Evolutionary conservation across 2,329 filamentous ascomycete species (phyloP), one percentile per base, ranked within the genome.

Genomic region (Clonostachys solani): DNA sequence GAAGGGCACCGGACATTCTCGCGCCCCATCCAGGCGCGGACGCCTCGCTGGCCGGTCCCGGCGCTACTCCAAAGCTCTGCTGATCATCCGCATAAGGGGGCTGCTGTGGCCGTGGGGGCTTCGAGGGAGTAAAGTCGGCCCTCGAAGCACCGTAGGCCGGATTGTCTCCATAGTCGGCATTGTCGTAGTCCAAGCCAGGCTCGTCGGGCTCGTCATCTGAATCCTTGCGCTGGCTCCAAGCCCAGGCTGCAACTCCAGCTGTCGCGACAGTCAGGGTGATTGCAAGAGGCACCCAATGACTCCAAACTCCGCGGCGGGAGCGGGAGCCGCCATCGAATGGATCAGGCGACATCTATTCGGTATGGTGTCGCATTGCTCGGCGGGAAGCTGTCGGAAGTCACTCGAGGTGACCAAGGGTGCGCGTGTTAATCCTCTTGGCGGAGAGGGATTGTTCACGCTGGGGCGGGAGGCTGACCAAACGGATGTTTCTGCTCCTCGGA

Each of bases 201-300:
- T 72, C 70, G 47, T 73, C 71, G 46, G 83, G 79, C 46, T 83
- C 79, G 29, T 91, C 85, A 46, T 89, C 85, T 49, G 85, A 80
- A 54, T 88, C 85, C 60, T 78, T 82, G 59, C 89, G 86, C 70
- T 95, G 91, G 65, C 87, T 95, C 91, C 91, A 96, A 50, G 92
- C 83, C 92, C 92, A 97, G 48, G 90, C 90, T 45, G 86, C 92
- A 43, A 95, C 71, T 34, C 92, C 91, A 47, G 88, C 84, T 18
- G 92, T 90, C 50, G 92, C 92, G 56, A 95, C 83, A 42, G 90
- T 92, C 49, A 95, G 83, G 44, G 92, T 96, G 54, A 96, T 69
- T 54, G 84, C 86, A 48, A 97, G 78, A 52, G 92, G 92, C 50
- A 96, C 81, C 89, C 92, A 96, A 71, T 95, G 92, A 60, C 85